Conservation (phyloP, 2,329 filamentous ascomycete genomes). For the Cladophialophora psammophila region DNA sequence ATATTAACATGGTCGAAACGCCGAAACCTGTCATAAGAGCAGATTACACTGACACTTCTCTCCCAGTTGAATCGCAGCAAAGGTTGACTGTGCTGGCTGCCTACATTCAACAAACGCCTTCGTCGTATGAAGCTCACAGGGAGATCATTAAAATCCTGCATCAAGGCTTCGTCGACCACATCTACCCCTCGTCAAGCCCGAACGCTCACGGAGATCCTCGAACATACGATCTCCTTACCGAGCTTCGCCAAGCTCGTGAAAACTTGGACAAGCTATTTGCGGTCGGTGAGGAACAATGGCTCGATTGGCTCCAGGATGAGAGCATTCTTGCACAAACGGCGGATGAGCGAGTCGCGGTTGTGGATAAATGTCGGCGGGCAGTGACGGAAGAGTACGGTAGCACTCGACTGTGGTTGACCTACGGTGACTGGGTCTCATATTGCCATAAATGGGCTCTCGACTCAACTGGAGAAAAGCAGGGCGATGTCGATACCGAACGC, state of each 20-base stretch:
- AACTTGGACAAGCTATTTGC: conserved; percentile 69
- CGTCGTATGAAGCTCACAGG: conserved; percentile 56
- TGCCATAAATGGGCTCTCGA: conserved; percentile 62
- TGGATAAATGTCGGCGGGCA: conserved; percentile 66
- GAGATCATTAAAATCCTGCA: conserved; percentile 57
- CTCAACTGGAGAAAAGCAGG: conserved; percentile 49
- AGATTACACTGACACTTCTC: conserved; percentile 52
- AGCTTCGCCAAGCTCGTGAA: conserved; percentile 59
- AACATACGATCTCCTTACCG: conserved; percentile 55
- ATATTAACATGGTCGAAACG: conserved; percentile 55
- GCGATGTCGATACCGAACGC: conserved; percentile 60
- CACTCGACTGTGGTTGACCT: conserved; percentile 67
- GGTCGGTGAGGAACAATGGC: conserved; percentile 69
- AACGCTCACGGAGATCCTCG: conserved; percentile 55
- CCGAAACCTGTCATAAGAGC: conserved; percentile 49
- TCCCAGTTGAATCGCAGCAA: conserved; percentile 51
- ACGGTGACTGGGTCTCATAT: conserved; percentile 66
- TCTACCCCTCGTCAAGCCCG: conserved; percentile 53
- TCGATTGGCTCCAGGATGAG: conserved; percentile 70
- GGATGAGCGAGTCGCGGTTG: conserved; percentile 65
- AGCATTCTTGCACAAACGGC: conserved; percentile 62
- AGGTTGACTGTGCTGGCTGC: conserved; percentile 51
- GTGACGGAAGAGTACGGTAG: conserved; percentile 68
- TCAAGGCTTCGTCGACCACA: conserved; percentile 56
- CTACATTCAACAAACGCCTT: conserved; percentile 55